These are phyloP conservation scores for Lenzites betulinus DNA, from an alignment of 768 basidiomycete genomes.

Conservation along the genomic window DNA sequence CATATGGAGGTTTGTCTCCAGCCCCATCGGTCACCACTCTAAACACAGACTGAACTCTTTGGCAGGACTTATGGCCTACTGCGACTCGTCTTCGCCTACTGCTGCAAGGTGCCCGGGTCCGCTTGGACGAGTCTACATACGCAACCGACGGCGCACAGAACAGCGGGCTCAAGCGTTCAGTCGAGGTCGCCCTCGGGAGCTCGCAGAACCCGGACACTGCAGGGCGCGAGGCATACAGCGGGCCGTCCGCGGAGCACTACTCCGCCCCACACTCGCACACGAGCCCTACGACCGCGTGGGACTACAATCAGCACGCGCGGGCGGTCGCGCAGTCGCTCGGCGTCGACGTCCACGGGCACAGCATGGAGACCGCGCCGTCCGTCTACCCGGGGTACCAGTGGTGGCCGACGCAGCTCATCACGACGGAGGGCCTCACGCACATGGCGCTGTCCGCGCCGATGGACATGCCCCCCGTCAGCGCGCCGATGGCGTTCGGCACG, in stretches of 20 bases:
- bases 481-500: constrained; percentile 6
- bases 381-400: constrained; percentile 30
- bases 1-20: constrained; percentile 60
- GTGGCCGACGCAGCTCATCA: constrained; percentile 27
- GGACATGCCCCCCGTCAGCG: constrained; percentile 13
- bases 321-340: constrained; percentile 17
- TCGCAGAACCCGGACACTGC: constrained; percentile 19
- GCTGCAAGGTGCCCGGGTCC: constrained; percentile 65
- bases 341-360: background rate
- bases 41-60: background rate
- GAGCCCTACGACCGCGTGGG: background rate
- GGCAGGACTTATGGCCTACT: constrained; percentile 69
- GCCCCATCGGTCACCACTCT: background rate
- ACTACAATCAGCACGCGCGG: constrained; percentile 8
- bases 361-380: background rate
- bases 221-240: constrained; percentile 9
- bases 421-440: constrained; percentile 13
- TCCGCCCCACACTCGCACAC: background rate
- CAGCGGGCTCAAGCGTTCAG: constrained; percentile 26
- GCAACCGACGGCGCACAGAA: background rate
- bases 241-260: constrained; percentile 2
- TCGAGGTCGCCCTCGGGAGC: constrained; percentile 26
- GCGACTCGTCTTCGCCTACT: constrained; percentile 67
- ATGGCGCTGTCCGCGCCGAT: constrained; percentile 17
- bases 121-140: constrained; percentile 37